Conservation (phyloP, 768 basidiomycete species). For the Mycena rosella region DNA sequence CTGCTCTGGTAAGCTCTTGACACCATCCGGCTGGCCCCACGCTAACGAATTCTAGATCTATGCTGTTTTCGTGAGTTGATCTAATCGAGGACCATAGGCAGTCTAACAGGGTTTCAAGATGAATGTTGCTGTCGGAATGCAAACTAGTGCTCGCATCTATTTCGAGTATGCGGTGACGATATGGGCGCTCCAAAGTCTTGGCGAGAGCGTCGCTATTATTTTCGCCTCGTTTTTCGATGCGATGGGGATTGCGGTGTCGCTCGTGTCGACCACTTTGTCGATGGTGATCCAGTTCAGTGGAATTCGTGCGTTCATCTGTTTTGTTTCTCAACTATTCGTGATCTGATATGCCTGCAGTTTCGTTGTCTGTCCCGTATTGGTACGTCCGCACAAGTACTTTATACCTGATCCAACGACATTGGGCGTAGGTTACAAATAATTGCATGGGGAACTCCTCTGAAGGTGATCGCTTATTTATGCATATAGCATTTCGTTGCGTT, state of each 20-base stretch:
- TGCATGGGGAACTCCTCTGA: slow-evolving; percentile 37
- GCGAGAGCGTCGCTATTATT: slow-evolving; percentile 34
- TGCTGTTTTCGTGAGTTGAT: slow-evolving; percentile 31
- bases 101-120: slow-evolving; percentile 22
- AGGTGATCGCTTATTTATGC: slow-evolving; percentile 2
- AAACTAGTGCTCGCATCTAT: slow-evolving; percentile 33
- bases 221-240: slow-evolving; percentile 36
- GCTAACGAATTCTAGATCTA: slow-evolving; percentile 26
- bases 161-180: slow-evolving; percentile 34
- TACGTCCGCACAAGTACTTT: background rate
- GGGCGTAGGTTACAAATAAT: slow-evolving; percentile 29
- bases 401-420: background rate
- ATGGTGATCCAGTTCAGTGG: slow-evolving; percentile 35
- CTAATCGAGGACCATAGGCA: background rate
- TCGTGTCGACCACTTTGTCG: slow-evolving; percentile 32
- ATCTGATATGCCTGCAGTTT: slow-evolving; percentile 13
- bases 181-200: slow-evolving; percentile 29
- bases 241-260: slow-evolving; percentile 35
- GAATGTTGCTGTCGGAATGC: slow-evolving; percentile 38
- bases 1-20: slow-evolving; percentile 28
- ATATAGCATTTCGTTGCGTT: too few species aligned
- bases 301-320: slow-evolving; percentile 24
- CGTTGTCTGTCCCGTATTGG: slow-evolving; percentile 32
- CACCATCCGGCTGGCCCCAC: too few species aligned
- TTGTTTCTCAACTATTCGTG: background rate